phyloP scores from a whole-genome alignment of 2,329 filamentous ascomycete species.

The Apiospora rasikravindrae region DNA sequence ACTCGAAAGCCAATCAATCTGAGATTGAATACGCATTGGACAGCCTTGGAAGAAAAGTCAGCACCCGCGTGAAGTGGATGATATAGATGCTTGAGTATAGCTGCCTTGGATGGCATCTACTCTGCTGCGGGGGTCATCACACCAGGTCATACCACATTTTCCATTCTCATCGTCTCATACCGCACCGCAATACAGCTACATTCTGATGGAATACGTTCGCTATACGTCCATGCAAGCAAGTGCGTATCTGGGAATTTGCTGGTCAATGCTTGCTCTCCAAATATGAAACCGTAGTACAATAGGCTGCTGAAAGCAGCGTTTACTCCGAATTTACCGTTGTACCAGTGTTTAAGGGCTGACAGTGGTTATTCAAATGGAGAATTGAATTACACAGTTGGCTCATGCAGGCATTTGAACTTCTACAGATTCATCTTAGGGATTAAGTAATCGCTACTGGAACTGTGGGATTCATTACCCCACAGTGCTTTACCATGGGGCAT shows the following conservation, averaged over 20 bases:
- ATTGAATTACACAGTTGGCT: no score
- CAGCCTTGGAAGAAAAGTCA: not conserved
- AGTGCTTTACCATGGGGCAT: not conserved
- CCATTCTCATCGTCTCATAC: not conserved
- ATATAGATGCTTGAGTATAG: not conserved
- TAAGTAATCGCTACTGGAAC: not conserved
- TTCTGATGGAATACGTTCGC: not conserved
- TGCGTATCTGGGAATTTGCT: no score
- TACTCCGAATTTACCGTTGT: no score
- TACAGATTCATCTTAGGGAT: not conserved
- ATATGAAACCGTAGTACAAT: no score
- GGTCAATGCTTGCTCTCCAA: no score
- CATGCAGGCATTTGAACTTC: not conserved
- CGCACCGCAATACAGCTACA: not conserved
- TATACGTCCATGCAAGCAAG: not conserved
- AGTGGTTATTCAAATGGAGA: no score
- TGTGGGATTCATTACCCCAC: slow-evolving; percentile 9
- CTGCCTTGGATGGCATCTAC: not conserved
- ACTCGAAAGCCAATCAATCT: no score
- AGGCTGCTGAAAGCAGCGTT: no score
- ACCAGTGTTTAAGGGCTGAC: no score
- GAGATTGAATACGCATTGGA: not conserved
- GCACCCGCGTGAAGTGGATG: not conserved
- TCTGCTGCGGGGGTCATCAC: not conserved
- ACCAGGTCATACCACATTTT: not conserved